Evolutionary conservation across 2,329 filamentous ascomycete species (phyloP).

Genomic region (Aspergillus quadrilineatus): DNA sequence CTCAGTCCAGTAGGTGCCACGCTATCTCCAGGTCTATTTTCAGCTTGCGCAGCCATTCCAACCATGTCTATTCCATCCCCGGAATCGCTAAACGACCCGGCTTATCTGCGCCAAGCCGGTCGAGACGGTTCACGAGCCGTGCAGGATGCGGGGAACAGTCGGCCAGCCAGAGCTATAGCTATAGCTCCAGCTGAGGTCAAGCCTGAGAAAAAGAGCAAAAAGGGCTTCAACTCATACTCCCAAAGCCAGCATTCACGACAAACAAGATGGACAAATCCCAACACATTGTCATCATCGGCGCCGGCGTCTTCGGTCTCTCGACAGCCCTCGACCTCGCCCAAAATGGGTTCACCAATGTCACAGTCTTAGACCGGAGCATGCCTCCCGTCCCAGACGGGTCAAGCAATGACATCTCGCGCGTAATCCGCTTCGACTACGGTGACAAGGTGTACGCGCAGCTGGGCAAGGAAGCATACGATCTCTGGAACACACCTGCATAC

Average conservation of each 20-base stretch:
- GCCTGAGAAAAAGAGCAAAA: no score
- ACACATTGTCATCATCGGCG: neutral
- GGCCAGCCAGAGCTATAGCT: neutral
- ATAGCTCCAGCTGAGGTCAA: no score
- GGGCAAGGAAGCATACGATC: constrained; percentile 67
- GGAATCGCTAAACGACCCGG: neutral
- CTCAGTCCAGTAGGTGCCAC: no score
- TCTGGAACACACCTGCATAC: constrained; percentile 52
- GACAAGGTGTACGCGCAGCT: constrained; percentile 71
- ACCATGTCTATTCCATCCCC: neutral
- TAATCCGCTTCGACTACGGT: constrained; percentile 63
- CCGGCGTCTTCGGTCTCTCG: constrained; percentile 16
- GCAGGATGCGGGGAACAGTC: neutral
- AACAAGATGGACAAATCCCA: neutral
- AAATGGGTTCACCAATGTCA: neutral
- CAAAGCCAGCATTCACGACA: neutral
- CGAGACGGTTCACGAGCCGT: neutral
- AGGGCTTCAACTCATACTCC: neutral
- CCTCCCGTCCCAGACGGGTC: constrained; percentile 39
- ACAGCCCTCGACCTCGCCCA: constrained; percentile 11
- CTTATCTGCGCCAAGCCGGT: neutral
- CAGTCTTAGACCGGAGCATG: constrained; percentile 31
- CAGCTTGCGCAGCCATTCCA: no score
- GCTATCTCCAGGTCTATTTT: no score
- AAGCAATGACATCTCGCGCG: constrained; percentile 41